Evolutionary conservation across 176 grass and related monocot species (phyloP), one percentile per base, ranked within the genome.

Genomic region (Cenchrus americanus): DNA sequence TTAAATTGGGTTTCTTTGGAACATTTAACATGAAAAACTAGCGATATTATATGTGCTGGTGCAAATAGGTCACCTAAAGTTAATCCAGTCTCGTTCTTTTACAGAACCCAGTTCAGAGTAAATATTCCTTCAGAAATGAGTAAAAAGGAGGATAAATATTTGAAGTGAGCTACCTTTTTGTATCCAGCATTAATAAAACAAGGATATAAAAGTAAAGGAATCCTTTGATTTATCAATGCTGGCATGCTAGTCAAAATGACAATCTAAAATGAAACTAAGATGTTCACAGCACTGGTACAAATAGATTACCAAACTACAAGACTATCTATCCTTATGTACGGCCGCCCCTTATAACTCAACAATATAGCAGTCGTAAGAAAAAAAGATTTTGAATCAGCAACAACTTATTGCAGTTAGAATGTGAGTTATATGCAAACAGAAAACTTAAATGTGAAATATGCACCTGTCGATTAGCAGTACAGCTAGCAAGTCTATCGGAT

Each of bases 401-500:
- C 66, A 90, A 13, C 5, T 78, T 69, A 83, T 72, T 83, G 41
- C 26, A 86, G 59, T 78, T 67, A 12, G 62, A 77, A 24, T 7
- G 6, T 19, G 5, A 66, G 17, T 34, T 66, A 63, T 15, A 78
- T 65, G 40, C 59, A 86, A 83, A 73, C 55, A 80, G 6, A 77
- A 55, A 76, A 46, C 61, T 76, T 52, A 83, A 89, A 81, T 43
- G 59, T 44, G 34, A 86, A 75, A 80, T 19, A 79, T 79, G 64
- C 76, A 98, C 96, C 96, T 88, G 90, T 74, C 69, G 87, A 62
- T 85, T 87, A 84, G 90, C 58, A 76, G 75, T 84, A 67, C 85
- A 89, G 71, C 78, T 86, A 66, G 82, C 87, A 95, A 98, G 92
- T 84, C 89, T 94, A 84, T 98, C 91, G 80, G 82, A 98, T 57